Evolutionary conservation across 305 asterid species (phyloP).

Genomic region (Solanum hybrid): DNA sequence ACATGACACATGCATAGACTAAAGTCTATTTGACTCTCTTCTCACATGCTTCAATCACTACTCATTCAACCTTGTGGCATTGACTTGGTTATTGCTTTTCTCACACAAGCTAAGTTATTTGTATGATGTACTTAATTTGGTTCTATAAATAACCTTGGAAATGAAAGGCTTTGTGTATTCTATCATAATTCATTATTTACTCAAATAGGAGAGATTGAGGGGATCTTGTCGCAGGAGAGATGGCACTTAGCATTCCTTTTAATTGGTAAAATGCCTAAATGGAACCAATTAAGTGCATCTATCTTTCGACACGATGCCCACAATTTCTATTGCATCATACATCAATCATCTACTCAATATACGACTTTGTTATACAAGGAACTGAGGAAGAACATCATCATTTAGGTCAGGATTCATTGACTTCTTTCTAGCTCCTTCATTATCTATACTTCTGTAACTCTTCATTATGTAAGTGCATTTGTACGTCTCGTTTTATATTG

Average conservation of each 20-base stretch:
- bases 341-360: neutral
- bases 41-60: neutral
- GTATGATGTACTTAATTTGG: neutral
- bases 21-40: neutral
- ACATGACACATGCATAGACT: constrained; percentile 4
- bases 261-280: neutral
- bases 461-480: neutral
- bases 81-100: neutral
- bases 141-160: neutral
- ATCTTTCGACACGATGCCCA: neutral
- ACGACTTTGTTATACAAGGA: too few relatives aligned
- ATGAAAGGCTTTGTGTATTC: neutral
- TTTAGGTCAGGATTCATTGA: neutral
- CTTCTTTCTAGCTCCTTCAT: neutral
- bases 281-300: neutral
- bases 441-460: neutral
- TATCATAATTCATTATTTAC: neutral
- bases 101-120: neutral
- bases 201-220: neutral
- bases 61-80: neutral
- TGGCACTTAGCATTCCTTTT: constrained; percentile 20
- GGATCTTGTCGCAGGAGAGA: constrained; percentile 33
- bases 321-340: neutral
- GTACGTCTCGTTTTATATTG: too few relatives aligned
- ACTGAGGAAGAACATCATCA: neutral